phyloP scores from a whole-genome alignment of 2,329 filamentous ascomycete genomes.

The Cyanodermella asteris region DNA sequence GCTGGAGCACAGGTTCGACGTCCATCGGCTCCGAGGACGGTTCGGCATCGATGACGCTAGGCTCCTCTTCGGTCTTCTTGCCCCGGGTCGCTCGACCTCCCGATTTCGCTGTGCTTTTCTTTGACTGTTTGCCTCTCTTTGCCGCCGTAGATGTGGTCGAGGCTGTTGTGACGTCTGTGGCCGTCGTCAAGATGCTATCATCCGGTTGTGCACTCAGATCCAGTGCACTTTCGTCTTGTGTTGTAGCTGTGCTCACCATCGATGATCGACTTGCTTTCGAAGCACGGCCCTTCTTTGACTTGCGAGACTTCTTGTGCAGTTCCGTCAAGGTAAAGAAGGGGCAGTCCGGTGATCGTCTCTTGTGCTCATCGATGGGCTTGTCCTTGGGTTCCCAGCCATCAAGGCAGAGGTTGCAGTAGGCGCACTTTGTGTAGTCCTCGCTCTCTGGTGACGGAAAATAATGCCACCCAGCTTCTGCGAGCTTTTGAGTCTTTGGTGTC shows the following conservation, averaged over 20 bases:
- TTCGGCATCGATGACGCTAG: no score
- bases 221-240: background rate
- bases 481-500: constrained; percentile 77
- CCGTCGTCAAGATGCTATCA: constrained; percentile 33
- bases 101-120: no score
- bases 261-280: constrained; percentile 53
- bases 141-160: constrained; percentile 1
- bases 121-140: no score
- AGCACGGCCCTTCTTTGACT: constrained; percentile 30
- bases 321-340: constrained; percentile 54
- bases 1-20: no score
- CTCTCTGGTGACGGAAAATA: constrained; percentile 69
- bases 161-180: background rate
- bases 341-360: constrained; percentile 55
- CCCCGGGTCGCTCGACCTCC: no score
- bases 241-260: constrained; percentile 8
- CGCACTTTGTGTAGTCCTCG: constrained; percentile 75
- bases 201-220: no score
- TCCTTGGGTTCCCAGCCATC: constrained; percentile 91
- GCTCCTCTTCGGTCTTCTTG: no score
- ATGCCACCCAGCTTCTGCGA: constrained; percentile 69
- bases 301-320: constrained; percentile 30
- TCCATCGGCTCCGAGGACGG: no score
- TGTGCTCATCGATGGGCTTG: constrained; percentile 80
- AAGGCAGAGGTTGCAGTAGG: constrained; percentile 72